Base-by-base conservation (phyloP, 495 filamentous ascomycete genomes). In the Entonaema liquescens region DNA sequence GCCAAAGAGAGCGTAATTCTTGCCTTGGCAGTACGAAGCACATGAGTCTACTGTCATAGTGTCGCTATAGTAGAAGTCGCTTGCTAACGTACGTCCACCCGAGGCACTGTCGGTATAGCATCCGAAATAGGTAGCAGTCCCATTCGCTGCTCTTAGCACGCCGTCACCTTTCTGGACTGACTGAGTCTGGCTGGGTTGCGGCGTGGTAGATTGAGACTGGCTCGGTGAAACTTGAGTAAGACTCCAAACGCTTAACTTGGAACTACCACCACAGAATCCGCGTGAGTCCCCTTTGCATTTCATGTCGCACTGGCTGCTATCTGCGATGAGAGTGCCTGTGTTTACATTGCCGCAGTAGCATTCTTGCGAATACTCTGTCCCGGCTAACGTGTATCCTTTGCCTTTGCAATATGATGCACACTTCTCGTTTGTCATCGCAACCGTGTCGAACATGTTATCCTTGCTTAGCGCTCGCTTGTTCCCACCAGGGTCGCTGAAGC, bases 261-360 rank as follows among this genome's bases (percentile, higher is more conserved):
- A 61, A 29, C 53, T 63, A 2, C 79, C 83, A 38, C 84, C 83
- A 56, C 84, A 85, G 17, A 65, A 79, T 73, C 82, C 80, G 3
- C 56, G 61, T 9, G 59, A 40, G 55, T 83, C 71, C 0, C 84
- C 84, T 13, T 64, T 77, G 65, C 83, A 86, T 5, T 74, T 52
- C 68, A 73, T 77, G 33, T 76, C 61, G 65, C 84, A 86, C 28
- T 64, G 66, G 0, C 62, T 66, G 2, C 78, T 64, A 31, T 77
- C 69, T 2, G 73, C 61, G 52, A 80, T 36, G 35, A 76, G 63
- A 23, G 59, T 68, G 47, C 65, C 53, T 31, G 74, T 54, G 40
- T 76, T 70, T 0, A 21, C 9, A 9, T 78, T 74, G 3, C 77
- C 79, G 44, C 82, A 83, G 59, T 78, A 83, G 56, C 83, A 85